Conservation (phyloP, 2,329 filamentous ascomycete genomes). For the Paecilomyces sp. region DNA sequence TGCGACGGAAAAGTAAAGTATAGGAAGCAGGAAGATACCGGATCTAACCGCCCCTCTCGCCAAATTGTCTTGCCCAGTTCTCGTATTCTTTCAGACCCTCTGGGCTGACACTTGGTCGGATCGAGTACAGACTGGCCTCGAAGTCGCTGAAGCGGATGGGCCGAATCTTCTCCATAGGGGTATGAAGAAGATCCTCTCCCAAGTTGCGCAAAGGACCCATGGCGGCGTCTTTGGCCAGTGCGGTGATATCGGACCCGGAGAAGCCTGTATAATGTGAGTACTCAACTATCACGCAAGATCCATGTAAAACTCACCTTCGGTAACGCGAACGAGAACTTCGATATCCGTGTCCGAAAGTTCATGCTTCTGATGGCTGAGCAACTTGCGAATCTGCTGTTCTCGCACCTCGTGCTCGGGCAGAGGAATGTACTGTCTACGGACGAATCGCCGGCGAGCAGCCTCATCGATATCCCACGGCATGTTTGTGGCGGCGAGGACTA, state of each 20-base stretch:
- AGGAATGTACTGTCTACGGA: slow-evolving; percentile 91
- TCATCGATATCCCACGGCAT: slow-evolving; percentile 97
- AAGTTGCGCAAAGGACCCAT: slow-evolving; percentile 91
- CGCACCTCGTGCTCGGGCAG: slow-evolving; percentile 80
- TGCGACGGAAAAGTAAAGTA: background rate
- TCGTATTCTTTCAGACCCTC: slow-evolving; percentile 83
- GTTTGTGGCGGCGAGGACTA: slow-evolving; percentile 93
- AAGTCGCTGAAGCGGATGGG: slow-evolving; percentile 82
- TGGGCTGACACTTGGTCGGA: slow-evolving; percentile 82
- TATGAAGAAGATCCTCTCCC: slow-evolving; percentile 81
- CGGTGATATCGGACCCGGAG: slow-evolving; percentile 93
- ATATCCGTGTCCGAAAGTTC: slow-evolving; percentile 66
- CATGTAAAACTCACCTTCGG: slow-evolving; percentile 59
- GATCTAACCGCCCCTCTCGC: slow-evolving; percentile 70
- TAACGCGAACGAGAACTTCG: slow-evolving; percentile 64
- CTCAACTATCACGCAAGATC: background rate
- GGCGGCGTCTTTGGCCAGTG: slow-evolving; percentile 91
- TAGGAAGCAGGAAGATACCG: background rate
- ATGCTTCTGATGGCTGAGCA: slow-evolving; percentile 85
- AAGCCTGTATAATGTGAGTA: slow-evolving; percentile 61
- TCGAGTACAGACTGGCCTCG: slow-evolving; percentile 70
- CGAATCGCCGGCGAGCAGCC: slow-evolving; percentile 82
- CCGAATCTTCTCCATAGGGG: slow-evolving; percentile 89
- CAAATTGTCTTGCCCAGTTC: slow-evolving; percentile 89
- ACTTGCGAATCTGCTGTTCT: slow-evolving; percentile 66